These are phyloP conservation scores for Fusarium buxicola DNA, from an alignment of 2,329 filamentous ascomycete species.

Conservation along the genomic window DNA sequence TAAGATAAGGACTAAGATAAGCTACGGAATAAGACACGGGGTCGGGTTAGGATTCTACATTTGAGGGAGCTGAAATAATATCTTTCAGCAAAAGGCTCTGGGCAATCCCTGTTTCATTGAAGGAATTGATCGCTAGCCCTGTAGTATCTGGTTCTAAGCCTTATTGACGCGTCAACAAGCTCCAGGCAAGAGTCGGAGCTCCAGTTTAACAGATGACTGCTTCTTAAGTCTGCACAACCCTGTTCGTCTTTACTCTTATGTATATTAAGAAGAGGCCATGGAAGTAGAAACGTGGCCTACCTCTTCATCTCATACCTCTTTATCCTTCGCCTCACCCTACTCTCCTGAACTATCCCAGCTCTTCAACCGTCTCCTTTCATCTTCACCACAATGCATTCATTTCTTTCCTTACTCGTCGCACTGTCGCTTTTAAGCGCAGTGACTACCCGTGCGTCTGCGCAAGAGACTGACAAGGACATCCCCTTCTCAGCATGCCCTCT, in stretches of 20 bases:
- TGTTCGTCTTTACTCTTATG: not conserved
- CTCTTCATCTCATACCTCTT: too few relatives aligned
- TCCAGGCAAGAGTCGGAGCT: not conserved
- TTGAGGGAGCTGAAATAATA: not conserved
- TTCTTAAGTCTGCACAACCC: not conserved
- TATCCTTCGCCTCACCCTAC: too few relatives aligned
- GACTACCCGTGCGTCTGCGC: not conserved
- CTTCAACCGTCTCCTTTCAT: not conserved
- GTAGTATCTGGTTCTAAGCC: conserved; percentile 10
- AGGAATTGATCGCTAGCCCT: not conserved
- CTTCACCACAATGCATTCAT: not conserved
- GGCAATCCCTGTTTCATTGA: not conserved
- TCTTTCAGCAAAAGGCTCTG: not conserved
- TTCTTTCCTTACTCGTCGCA: not conserved
- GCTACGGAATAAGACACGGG: conserved; percentile 4
- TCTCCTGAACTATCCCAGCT: not conserved
- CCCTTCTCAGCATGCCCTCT: conserved; percentile 36
- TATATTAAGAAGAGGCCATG: conserved; percentile 7
- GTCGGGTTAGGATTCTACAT: not conserved
- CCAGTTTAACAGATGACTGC: not conserved
- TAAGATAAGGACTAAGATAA: conserved; percentile 6
- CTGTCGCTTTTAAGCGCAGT: not conserved
- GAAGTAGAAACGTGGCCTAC: too few relatives aligned
- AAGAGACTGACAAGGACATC: conserved; percentile 14
- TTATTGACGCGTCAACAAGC: not conserved